Evolutionary conservation across 2,329 filamentous ascomycete genomes (phyloP), one percentile per base, ranked within the genome.

Genomic region (Colletotrichum chlorophyti): DNA sequence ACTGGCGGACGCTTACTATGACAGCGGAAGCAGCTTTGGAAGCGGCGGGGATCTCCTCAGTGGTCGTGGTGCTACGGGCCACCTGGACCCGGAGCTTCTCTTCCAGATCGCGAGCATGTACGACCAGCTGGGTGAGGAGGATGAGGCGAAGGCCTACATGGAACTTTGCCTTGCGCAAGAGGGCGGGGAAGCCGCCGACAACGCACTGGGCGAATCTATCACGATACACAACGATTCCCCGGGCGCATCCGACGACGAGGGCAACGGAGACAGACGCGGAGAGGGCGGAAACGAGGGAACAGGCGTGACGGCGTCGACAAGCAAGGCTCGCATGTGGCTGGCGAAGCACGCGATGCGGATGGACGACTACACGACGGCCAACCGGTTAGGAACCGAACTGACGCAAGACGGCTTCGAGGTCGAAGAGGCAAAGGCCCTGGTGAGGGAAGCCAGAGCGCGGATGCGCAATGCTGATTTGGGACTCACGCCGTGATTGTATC

Each of bases 341-440:
- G 95, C 95, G 14, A 86, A 87, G 53, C 90, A 88, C 76, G 90
- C 92, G 11, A 90, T 96, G 76, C 83, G 85, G 32, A 84, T 83
- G 10, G 87, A 87, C 34, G 92, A 97, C 72, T 91, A 91, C 66
- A 79, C 82, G 27, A 84, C 90, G 17, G 91, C 92, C 4, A 90
- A 90, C 74, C 86, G 91, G 62, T 77, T 98, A 37, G 93, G 93
- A 1, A 92, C 89, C 61, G 95, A 99, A 74, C 79, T 99, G 41
- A 97, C 93, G 71, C 92, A 97, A 74, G 95, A 99, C 73, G 95
- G 95, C 0, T 88, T 96, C 23, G 95, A 98, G 74, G 92, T 98
- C 2, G 95, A 99, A 71, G 95, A 99, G 74, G 95, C 95, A 24
- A 98, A 98, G 76, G 92, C 93, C 4, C 78, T 98, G 65, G 90